phyloP scores from a whole-genome alignment of 2,329 filamentous ascomycete genomes.

The Penicillium janthinellum region DNA sequence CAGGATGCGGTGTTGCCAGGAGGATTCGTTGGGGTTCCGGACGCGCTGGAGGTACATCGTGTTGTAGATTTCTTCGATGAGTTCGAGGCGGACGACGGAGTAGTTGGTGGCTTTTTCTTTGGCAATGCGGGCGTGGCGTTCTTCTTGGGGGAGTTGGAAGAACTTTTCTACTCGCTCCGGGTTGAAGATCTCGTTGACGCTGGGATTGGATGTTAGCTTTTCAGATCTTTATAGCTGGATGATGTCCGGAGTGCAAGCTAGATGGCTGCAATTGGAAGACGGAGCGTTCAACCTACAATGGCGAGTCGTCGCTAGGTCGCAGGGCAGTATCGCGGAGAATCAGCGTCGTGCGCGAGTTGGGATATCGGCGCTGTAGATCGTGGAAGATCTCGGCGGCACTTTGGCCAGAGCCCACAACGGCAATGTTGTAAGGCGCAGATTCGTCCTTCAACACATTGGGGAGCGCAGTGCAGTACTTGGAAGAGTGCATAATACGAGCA shows the following conservation, averaged over 20 bases:
- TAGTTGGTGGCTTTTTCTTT: constrained; percentile 89
- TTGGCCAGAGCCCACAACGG: constrained; percentile 86
- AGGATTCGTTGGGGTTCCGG: constrained; percentile 65
- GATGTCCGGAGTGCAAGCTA: no score
- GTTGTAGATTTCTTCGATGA: constrained; percentile 88
- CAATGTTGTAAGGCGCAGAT: constrained; percentile 65
- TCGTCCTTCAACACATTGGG: constrained; percentile 43
- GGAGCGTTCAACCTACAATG: constrained; percentile 67
- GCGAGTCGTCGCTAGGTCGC: constrained; percentile 90
- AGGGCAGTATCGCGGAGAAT: constrained; percentile 83
- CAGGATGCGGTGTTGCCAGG: constrained; percentile 83
- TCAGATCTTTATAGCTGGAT: neutral
- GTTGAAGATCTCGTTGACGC: constrained; percentile 96
- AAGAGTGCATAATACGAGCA: constrained; percentile 81
- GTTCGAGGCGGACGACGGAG: constrained; percentile 84
- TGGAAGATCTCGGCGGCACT: constrained; percentile 95
- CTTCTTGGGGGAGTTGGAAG: constrained; percentile 65
- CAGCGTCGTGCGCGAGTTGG: constrained; percentile 74
- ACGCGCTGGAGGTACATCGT: constrained; percentile 84
- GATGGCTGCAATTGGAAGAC: neutral
- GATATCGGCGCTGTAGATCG: constrained; percentile 79
- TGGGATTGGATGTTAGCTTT: constrained; percentile 36
- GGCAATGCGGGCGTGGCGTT: constrained; percentile 63
- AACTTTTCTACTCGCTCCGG: constrained; percentile 78
- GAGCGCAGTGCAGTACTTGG: constrained; percentile 67